phyloP scores from a whole-genome alignment of 1,284 basidiomycete genomes.

The Tilletiaria anomala region DNA sequence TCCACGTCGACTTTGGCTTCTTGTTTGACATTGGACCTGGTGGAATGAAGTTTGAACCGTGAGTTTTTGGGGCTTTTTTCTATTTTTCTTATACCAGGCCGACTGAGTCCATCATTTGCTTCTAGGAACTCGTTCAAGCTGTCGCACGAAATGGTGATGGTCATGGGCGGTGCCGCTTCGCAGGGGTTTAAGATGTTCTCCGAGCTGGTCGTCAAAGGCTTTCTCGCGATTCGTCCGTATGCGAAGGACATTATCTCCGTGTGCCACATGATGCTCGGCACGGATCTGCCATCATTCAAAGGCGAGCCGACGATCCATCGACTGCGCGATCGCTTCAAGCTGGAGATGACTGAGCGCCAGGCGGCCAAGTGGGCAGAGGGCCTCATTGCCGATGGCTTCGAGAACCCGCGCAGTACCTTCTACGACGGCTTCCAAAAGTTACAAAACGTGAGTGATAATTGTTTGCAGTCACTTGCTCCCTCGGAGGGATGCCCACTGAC shows the following conservation, averaged over 20 bases:
- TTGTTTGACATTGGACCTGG: conserved; percentile 73
- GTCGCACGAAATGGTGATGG: conserved; percentile 88
- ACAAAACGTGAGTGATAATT: too few relatives aligned
- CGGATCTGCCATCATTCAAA: conserved; percentile 88
- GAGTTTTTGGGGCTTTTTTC: background rate
- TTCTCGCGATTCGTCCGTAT: conserved; percentile 82
- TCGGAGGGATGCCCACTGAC: too few relatives aligned
- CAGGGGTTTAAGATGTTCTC: conserved; percentile 89
- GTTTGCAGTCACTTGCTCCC: too few relatives aligned
- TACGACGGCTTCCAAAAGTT: conserved; percentile 57
- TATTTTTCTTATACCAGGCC: background rate
- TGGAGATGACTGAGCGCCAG: conserved; percentile 67
- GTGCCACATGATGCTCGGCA: conserved; percentile 84
- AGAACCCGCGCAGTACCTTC: conserved; percentile 76
- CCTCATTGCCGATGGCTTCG: conserved; percentile 77
- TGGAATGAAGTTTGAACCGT: conserved; percentile 36
- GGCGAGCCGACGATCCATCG: conserved; percentile 68
- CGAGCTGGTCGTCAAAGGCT: conserved; percentile 85
- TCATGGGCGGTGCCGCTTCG: conserved; percentile 89
- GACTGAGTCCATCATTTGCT: conserved; percentile 47
- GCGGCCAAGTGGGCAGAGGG: conserved; percentile 79
- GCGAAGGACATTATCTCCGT: conserved; percentile 76
- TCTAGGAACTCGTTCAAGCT: conserved; percentile 93
- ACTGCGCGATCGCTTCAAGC: conserved; percentile 70
- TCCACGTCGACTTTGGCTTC: conserved; percentile 98